These are phyloP conservation scores for Handroanthus guayacan DNA, from an alignment of 257 asterid genomes.

Conservation along the genomic window DNA sequence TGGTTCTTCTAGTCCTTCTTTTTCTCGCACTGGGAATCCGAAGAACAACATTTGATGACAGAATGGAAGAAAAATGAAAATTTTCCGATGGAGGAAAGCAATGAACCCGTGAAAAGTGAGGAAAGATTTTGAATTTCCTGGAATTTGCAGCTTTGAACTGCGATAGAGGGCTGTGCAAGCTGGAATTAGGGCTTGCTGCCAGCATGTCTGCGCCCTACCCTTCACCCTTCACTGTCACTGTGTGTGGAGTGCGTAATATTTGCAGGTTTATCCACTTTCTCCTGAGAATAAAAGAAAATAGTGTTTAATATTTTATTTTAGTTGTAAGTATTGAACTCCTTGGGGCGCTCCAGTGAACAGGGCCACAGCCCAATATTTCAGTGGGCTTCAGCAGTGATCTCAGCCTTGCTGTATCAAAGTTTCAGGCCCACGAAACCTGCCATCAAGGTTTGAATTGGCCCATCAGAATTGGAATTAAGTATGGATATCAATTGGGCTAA, in stretches of 20 bases:
- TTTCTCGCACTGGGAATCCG: conserved; percentile 43
- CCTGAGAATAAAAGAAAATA: conserved; percentile 6
- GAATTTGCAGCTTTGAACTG: conserved; percentile 35
- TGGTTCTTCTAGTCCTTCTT: conserved; percentile 32
- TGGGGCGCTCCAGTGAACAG: conserved; percentile 13
- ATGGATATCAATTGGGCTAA: too few species aligned
- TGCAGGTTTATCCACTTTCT: conserved; percentile 59
- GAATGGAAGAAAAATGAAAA: conserved; percentile 38
- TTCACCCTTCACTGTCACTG: conserved; percentile 33
- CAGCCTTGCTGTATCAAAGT: too few species aligned
- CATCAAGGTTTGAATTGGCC: too few species aligned
- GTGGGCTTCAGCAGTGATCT: conserved; percentile 27
- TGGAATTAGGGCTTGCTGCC: conserved; percentile 49
- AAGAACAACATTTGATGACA: conserved; percentile 40
- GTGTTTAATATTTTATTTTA: neutral
- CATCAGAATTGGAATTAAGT: too few species aligned
- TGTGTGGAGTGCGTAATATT: conserved; percentile 37
- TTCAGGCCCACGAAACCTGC: too few species aligned
- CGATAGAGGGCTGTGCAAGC: conserved; percentile 42
- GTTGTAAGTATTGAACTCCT: neutral
- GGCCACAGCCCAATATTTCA: conserved; percentile 1
- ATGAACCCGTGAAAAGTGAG: conserved; percentile 38
- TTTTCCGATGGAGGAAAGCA: conserved; percentile 32
- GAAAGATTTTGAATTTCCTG: conserved; percentile 32
- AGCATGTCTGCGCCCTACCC: conserved; percentile 46